Percentiles rank a stretch among this genome's conserved stretches.
Evolutionary conservation across 352 stramenopile species (phyloP).

Genomic region (Thraustochytrium sp.): DNA sequence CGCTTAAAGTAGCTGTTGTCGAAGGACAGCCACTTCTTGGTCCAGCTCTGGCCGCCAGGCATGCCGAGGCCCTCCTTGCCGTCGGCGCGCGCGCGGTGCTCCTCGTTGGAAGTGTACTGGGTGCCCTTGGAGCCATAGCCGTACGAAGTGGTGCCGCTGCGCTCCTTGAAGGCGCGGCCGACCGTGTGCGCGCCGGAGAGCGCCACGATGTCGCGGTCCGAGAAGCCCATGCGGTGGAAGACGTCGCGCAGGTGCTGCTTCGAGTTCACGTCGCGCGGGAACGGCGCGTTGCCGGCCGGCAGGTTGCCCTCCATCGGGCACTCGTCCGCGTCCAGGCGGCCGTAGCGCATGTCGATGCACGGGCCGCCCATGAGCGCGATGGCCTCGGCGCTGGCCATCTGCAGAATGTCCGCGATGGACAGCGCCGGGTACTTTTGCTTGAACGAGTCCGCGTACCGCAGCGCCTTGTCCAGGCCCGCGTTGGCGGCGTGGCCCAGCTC

Average conservation of each 20-base stretch:
- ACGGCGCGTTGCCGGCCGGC: constrained; percentile 52
- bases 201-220: constrained; percentile 90
- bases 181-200: constrained; percentile 70
- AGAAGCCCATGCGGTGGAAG: constrained; percentile 92
- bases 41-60: constrained; percentile 53
- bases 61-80: constrained; percentile 51
- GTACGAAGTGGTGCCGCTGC: constrained; percentile 48
- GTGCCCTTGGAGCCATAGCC: constrained; percentile 51
- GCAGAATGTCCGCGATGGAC: constrained; percentile 68
- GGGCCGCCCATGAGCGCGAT: constrained; percentile 64
- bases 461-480: constrained; percentile 74
- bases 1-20: constrained; percentile 58
- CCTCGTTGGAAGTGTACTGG: constrained; percentile 52
- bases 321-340: constrained; percentile 74
- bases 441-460: constrained; percentile 82
- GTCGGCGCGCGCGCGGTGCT: constrained; percentile 48
- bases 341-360: constrained; percentile 82
- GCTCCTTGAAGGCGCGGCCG: constrained; percentile 54
- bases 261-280: constrained; percentile 46
- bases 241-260: constrained; percentile 82
- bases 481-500: constrained; percentile 91
- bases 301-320: constrained; percentile 59
- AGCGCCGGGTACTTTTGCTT: constrained; percentile 84
- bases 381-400: constrained; percentile 59
- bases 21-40: constrained; percentile 54